A percentile compares a stretch with the other conserved stretches of the same genome.
These are phyloP conservation scores for Calocybe gangraenosa DNA, from an alignment of 768 basidiomycete genomes.

Conservation along the genomic window DNA sequence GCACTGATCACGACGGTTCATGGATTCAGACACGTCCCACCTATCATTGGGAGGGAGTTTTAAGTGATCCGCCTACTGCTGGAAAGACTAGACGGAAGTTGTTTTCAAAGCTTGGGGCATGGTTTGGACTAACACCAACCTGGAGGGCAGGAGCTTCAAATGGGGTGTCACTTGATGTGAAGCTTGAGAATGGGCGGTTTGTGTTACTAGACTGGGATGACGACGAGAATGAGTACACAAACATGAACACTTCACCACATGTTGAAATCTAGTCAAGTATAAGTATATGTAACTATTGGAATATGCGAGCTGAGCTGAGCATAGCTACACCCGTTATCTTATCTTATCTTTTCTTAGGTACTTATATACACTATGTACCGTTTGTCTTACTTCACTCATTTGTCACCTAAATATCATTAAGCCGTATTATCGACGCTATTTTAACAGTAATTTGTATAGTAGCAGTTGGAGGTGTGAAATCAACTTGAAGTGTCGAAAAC, in stretches of 20 bases:
- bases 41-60: conserved; percentile 69
- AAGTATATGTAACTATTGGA: no score
- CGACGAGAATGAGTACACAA: not conserved
- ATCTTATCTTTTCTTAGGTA: no score
- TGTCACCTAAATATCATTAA: no score
- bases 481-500: no score
- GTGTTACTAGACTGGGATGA: conserved; percentile 26
- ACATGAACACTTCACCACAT: not conserved
- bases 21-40: conserved; percentile 55
- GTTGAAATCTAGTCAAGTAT: no score
- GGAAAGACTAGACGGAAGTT: conserved; percentile 31
- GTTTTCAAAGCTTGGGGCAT: conserved; percentile 56
- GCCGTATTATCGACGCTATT: no score
- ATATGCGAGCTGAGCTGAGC: no score
- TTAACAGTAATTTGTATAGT: no score
- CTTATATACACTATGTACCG: no score
- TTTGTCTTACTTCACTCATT: no score
- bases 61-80: conserved; percentile 46
- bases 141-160: conserved; percentile 53
- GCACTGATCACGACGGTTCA: conserved; percentile 65
- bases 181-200: conserved; percentile 54
- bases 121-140: conserved; percentile 64
- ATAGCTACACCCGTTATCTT: no score
- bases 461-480: no score
- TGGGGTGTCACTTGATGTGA: conserved; percentile 59